Percentiles rank a stretch among this genome's conserved stretches.
These are phyloP conservation scores for Aspergillus saccharolyticus DNA, from an alignment of 495 filamentous ascomycete genomes.

Conservation along the genomic window DNA sequence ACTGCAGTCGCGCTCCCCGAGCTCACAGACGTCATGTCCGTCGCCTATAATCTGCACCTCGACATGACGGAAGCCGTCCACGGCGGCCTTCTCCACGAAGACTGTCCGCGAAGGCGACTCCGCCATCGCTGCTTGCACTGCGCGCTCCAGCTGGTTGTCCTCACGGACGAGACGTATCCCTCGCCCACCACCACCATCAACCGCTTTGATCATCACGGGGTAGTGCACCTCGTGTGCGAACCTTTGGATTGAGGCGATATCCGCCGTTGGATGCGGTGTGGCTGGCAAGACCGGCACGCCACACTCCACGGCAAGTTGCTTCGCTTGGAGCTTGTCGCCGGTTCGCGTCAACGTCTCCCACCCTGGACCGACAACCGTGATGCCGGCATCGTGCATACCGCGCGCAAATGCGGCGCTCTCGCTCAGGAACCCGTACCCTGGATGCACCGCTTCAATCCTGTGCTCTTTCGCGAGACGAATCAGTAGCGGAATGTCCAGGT, in stretches of 20 bases:
- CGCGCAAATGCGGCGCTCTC: slow-evolving; percentile 52
- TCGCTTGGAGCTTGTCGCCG: slow-evolving; percentile 55
- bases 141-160: slow-evolving; percentile 33
- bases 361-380: slow-evolving; percentile 52
- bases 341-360: slow-evolving; percentile 45
- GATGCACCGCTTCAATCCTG: slow-evolving; percentile 53
- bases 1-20: slow-evolving; percentile 56
- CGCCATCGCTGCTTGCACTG: slow-evolving; percentile 39
- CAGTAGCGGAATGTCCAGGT: slow-evolving; percentile 46
- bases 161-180: slow-evolving; percentile 42
- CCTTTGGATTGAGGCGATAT: slow-evolving; percentile 29
- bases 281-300: slow-evolving; percentile 51
- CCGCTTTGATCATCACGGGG: slow-evolving; percentile 55
- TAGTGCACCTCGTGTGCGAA: slow-evolving; percentile 46
- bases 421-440: slow-evolving; percentile 60
- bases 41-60: slow-evolving; percentile 58
- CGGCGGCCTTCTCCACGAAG: slow-evolving; percentile 50
- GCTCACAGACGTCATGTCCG: slow-evolving; percentile 46
- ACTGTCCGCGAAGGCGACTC: slow-evolving; percentile 49
- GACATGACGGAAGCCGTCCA: slow-evolving; percentile 49
- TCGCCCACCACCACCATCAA: slow-evolving; percentile 49
- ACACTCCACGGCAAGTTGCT: slow-evolving; percentile 48
- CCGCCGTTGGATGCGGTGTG: slow-evolving; percentile 36
- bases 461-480: slow-evolving; percentile 43
- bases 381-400: slow-evolving; percentile 45